Evolutionary conservation across 139 green algal species (phyloP), one percentile per base, ranked within the genome.

Genomic region (Desmodesmus armatus): DNA sequence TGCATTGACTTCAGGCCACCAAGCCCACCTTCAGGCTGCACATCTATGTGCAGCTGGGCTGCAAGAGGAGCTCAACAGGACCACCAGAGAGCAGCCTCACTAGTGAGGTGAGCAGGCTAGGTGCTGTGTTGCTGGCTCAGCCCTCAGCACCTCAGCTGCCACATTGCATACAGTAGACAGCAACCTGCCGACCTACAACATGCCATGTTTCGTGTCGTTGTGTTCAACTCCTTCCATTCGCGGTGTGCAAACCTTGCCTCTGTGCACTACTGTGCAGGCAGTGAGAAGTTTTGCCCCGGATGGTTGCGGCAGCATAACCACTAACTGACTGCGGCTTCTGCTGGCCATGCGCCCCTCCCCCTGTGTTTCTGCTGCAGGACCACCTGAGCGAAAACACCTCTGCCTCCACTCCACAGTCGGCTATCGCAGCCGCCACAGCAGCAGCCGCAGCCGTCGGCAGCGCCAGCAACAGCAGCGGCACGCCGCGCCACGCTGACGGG

Each of bases 21-120:
- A 55, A 55, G 47, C 47, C 47, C 13, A 13, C 9, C n/a, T 69
- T 69, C 60, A 9, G n/a, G 44, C 27, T 79, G 33, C 80, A 78
- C 67, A 58, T 86, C 49, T 86, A 86, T 15, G 80, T 69, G n/a
- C 80, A 86, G 80, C 39, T 86, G n/a, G 80, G 80, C 80, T 53
- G 80, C 63, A 86, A 86, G 80, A 40, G 67, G 9, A 15, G 44
- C 35, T 53, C 41, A 55, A 74, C 74, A 2, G 76, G 53, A 21
- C 21, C 11, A 23, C 62, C 17, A 70, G 62, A 33, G 6, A 6
- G 62, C 17, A 33, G 7, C 62, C 17, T 33, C 7, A 7, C 13
- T 23, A 27, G 25, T 23, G 25, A 7, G 25, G 21, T 15, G 13
- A 13, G 62, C 62, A 13, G 21, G 62, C 62, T 70, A 11, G 7